A percentile compares a stretch with the other conserved stretches of the same genome.
These are phyloP conservation scores for Penicillium griseofulvum DNA, from an alignment of 2,329 filamentous ascomycete species.

Conservation along the genomic window DNA sequence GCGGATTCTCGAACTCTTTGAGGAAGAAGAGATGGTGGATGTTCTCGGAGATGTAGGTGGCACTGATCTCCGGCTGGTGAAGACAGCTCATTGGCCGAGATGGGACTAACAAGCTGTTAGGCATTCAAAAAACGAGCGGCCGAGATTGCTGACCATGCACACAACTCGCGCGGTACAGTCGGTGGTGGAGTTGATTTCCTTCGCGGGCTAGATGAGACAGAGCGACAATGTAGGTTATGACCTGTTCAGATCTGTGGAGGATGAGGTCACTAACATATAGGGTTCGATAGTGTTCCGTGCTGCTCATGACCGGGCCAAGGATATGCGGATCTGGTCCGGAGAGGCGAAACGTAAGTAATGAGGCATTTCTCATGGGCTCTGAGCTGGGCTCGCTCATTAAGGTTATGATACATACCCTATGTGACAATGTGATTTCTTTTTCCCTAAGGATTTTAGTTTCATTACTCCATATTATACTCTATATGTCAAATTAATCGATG, in stretches of 20 bases:
- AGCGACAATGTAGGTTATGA: constrained; percentile 59
- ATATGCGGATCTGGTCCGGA: constrained; percentile 68
- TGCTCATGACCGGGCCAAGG: constrained; percentile 71
- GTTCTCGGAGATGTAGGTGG: constrained; percentile 57
- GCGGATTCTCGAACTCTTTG: constrained; percentile 84
- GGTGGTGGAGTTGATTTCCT: constrained; percentile 75
- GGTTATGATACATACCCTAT: background rate
- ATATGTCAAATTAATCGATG: no score
- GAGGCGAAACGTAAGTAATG: constrained; percentile 52
- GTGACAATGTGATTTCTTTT: background rate
- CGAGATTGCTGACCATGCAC: constrained; percentile 83
- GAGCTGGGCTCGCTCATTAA: constrained; percentile 30
- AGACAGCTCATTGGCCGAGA: background rate
- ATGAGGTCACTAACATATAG: constrained; percentile 16
- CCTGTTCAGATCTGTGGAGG: background rate
- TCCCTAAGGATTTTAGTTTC: no score
- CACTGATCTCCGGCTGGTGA: background rate
- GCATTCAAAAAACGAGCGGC: constrained; percentile 78
- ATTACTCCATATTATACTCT: no score
- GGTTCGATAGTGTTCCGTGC: constrained; percentile 61
- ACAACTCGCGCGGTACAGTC: constrained; percentile 72
- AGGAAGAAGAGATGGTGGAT: constrained; percentile 77
- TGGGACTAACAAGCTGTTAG: constrained; percentile 32
- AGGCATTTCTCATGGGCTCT: constrained; percentile 6
- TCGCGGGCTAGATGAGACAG: constrained; percentile 83